Conservation (phyloP, 2,329 filamentous ascomycete species). For the Passalora sequoiae region DNA sequence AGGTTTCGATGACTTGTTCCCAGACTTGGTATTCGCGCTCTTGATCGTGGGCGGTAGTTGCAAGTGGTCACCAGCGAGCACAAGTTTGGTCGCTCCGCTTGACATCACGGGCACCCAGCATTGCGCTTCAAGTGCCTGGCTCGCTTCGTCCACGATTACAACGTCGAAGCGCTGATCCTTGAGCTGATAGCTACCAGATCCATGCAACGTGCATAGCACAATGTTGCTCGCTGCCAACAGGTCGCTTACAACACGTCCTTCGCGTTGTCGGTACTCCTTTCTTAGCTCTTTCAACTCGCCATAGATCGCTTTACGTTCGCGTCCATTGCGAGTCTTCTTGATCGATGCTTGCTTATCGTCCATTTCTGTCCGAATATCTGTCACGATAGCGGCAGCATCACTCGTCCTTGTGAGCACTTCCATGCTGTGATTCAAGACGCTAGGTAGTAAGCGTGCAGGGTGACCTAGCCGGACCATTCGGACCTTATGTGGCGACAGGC, state of each 20-base stretch:
- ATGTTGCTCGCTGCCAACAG: constrained; percentile 75
- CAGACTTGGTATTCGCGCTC: constrained; percentile 51
- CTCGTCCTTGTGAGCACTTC: constrained; percentile 88
- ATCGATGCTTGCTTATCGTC: constrained; percentile 85
- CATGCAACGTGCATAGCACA: constrained; percentile 87
- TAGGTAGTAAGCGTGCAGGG: constrained; percentile 81
- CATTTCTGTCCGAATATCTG: constrained; percentile 87
- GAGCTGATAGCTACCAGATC: constrained; percentile 79
- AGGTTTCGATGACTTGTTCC: constrained; percentile 31
- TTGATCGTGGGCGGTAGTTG: constrained; percentile 95
- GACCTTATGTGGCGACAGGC: constrained; percentile 75
- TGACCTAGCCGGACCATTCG: constrained; percentile 88
- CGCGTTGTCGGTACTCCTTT: constrained; percentile 76
- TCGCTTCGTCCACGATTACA: constrained; percentile 92
- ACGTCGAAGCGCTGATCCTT: constrained; percentile 80
- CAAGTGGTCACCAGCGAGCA: constrained; percentile 89
- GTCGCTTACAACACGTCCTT: constrained; percentile 71
- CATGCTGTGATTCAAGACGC: constrained; percentile 81
- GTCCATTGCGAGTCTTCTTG: constrained; percentile 75
- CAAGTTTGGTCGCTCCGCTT: constrained; percentile 66
- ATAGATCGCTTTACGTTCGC: constrained; percentile 77
- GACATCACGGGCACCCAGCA: constrained; percentile 85
- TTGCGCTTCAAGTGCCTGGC: constrained; percentile 90
- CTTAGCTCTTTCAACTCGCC: constrained; percentile 76
- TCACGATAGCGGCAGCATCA: constrained; percentile 81